phyloP scores from a whole-genome alignment of 2,329 filamentous ascomycete genomes.

The Penicillium sp. region DNA sequence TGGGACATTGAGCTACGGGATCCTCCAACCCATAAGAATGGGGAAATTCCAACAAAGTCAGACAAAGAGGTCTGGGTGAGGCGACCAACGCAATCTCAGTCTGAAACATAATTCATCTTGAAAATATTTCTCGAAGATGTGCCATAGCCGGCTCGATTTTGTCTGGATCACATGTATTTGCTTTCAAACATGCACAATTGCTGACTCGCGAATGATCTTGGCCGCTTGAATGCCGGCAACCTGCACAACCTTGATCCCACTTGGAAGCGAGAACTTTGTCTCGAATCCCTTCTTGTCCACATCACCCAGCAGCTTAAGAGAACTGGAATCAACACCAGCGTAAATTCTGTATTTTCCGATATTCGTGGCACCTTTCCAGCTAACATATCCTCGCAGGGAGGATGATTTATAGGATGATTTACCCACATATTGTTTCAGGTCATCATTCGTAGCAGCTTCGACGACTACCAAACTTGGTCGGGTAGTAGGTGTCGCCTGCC shows the following conservation, averaged over 20 bases:
- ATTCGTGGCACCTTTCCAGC: slow-evolving; percentile 24
- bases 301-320: slow-evolving; percentile 9
- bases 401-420: slow-evolving; percentile 6
- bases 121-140: too few species aligned
- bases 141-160: neutral
- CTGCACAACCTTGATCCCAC: slow-evolving; percentile 12
- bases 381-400: slow-evolving; percentile 11
- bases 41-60: neutral
- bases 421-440: neutral
- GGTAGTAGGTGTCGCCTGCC: slow-evolving; percentile 43
- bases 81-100: neutral
- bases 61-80: neutral
- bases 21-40: neutral
- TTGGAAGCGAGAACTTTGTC: slow-evolving; percentile 14
- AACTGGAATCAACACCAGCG: slow-evolving; percentile 4
- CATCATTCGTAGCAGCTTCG: slow-evolving; percentile 19
- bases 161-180: neutral
- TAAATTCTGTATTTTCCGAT: slow-evolving; percentile 19
- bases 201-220: neutral
- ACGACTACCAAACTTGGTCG: slow-evolving; percentile 32
- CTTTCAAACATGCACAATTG: neutral
- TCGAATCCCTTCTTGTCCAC: slow-evolving; percentile 22
- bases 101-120: neutral
- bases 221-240: slow-evolving; percentile 8
- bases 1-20: slow-evolving; percentile 2